A percentile compares a stretch with the other conserved stretches of the same genome.
These are phyloP conservation scores for Penicillium pancosmium DNA, from an alignment of 495 filamentous ascomycete genomes.

Conservation along the genomic window DNA sequence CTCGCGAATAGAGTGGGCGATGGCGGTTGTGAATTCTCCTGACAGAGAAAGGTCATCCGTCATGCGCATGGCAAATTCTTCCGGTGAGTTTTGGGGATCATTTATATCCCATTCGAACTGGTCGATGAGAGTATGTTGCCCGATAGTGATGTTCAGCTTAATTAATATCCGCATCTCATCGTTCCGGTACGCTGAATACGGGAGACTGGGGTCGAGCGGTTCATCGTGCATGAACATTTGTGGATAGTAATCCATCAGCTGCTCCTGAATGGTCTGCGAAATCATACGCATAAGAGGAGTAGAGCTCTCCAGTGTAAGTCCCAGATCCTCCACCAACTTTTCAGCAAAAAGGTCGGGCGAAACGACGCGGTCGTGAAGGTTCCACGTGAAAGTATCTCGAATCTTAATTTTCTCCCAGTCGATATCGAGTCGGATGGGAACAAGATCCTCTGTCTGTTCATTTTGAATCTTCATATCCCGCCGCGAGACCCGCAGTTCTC, in stretches of 20 bases:
- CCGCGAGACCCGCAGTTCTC: constrained; percentile 68
- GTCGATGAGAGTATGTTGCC: constrained; percentile 89
- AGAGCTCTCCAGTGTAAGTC: constrained; percentile 67
- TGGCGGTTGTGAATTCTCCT: constrained; percentile 95
- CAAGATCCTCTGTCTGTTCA: constrained; percentile 86
- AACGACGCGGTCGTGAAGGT: constrained; percentile 86
- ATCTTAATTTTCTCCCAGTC: constrained; percentile 96
- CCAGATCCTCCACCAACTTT: constrained; percentile 89
- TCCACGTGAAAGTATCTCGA: constrained; percentile 98
- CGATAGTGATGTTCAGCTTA: constrained; percentile 97
- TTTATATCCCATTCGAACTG: constrained; percentile 99
- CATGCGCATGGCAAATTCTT: constrained; percentile 90
- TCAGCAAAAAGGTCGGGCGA: constrained; percentile 79
- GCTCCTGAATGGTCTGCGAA: constrained; percentile 78
- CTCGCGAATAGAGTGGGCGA: constrained; percentile 95
- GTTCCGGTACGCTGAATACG: constrained; percentile 94
- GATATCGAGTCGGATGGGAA: constrained; percentile 88
- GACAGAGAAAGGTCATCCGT: constrained; percentile 87
- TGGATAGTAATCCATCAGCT: constrained; percentile 90
- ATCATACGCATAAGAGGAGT: constrained; percentile 73
- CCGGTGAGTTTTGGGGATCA: constrained; percentile 86
- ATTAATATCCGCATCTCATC: constrained; percentile 97
- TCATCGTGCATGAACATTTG: constrained; percentile 89
- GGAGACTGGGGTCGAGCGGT: constrained; percentile 83
- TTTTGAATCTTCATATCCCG: constrained; percentile 81